phyloP scores from a whole-genome alignment of 371 early-diverging fungal genomes.

The Haplosporangium sp. region DNA sequence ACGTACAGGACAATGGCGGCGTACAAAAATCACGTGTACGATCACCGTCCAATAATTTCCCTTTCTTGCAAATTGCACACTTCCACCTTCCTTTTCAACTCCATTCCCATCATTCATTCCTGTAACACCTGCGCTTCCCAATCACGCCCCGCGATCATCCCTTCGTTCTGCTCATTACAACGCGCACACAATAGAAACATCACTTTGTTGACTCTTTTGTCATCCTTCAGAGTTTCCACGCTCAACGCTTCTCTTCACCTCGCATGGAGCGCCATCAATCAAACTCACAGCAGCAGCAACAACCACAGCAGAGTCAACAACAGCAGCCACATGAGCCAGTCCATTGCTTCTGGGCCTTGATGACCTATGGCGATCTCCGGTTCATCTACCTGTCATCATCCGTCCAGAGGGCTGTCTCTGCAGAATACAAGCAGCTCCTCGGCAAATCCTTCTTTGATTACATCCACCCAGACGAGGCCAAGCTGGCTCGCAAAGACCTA shows the following conservation, averaged over 20 bases:
- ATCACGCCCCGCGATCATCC: too few relatives aligned
- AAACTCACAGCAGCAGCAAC: constrained; percentile 7
- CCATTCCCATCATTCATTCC: too few relatives aligned
- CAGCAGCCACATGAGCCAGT: constrained; percentile 29
- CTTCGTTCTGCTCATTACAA: too few relatives aligned
- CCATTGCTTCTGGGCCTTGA: constrained; percentile 65
- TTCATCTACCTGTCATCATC: constrained; percentile 62
- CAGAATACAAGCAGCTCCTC: constrained; percentile 55
- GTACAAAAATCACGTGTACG: too few relatives aligned
- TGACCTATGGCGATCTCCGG: constrained; percentile 58
- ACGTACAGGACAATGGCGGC: too few relatives aligned
- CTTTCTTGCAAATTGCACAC: too few relatives aligned
- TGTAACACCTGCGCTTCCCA: too few relatives aligned
- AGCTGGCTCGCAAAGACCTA: constrained; percentile 63
- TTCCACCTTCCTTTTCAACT: too few relatives aligned
- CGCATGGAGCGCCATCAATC: constrained; percentile 14
- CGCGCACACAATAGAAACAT: background rate
- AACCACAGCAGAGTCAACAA: constrained; percentile 8
- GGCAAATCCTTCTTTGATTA: constrained; percentile 65
- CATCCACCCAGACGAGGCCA: constrained; percentile 69
- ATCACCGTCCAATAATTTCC: too few relatives aligned
- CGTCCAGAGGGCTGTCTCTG: constrained; percentile 51
- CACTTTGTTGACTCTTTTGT: background rate
- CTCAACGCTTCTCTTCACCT: constrained; percentile 7
- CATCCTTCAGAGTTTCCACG: background rate